Evolutionary conservation across 2,329 filamentous ascomycete species (phyloP), one percentile per base, ranked within the genome.

Genomic region (Penicillium sp.): DNA sequence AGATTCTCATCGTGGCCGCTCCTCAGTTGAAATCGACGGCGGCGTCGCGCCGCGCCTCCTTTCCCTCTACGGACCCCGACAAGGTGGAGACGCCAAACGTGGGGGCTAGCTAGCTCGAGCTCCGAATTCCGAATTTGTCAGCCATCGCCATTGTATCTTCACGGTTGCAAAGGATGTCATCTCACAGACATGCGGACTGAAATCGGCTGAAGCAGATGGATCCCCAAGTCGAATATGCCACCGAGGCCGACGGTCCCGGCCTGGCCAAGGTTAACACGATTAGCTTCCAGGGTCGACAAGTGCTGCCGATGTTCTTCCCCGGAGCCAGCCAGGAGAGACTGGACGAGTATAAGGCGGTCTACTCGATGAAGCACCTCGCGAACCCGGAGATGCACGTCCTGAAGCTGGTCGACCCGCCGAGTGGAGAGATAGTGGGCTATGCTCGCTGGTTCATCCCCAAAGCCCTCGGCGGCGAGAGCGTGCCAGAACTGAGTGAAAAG

Each of bases 401-500:
- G 4, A 74, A 77, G 23, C 62, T 79, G 7, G 67, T 68, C 4
- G 74, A 77, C 42, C 32, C 67, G 0, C 43, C 54, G n/a, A 47
- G 59, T n/a, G 45, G 60, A 41, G 57, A 62, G 1, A 51, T 80
- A 2, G 60, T 81, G 20, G 77, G 75, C 1, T 80, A 78, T 49
- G 73, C 75, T 4, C 79, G 81, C 59, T 84, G 81, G 81, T 58
- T 67, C 7, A 60, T 68, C 2, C 72, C 71, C 0, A 65, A 49
- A 2, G 44, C 58, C 4, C 56, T 60, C 1, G 57, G 56, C 5
- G 61, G 63, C 0, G 56, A 54, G 21, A 62, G 67, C 1, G 56
- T 66, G 2, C 51, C 67, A 3, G 66, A 67, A 0, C 46, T 55
- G 3, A 81, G 74, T 74, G 77, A 79, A 0, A 55, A 66, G 24